phyloP scores from a whole-genome alignment of 1,139 yeast genomes.

The Lodderomyces metapsilosis region DNA sequence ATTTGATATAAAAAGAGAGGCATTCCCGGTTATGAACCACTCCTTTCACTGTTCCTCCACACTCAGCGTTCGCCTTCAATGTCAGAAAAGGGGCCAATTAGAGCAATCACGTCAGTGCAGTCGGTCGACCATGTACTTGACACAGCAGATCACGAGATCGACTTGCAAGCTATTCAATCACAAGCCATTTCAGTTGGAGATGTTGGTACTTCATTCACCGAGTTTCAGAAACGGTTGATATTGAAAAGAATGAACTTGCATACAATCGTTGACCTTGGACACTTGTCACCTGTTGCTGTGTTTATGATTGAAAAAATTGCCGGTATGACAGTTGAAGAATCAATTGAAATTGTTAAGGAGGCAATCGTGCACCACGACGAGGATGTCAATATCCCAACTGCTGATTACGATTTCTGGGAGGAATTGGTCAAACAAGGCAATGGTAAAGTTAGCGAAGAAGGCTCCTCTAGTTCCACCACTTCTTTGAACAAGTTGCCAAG shows the following conservation, averaged over 20 bases:
- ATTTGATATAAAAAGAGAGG: too few relatives aligned
- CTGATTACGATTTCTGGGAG: conserved; percentile 26
- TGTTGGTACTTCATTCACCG: conserved; percentile 23
- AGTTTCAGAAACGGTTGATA: conserved; percentile 26
- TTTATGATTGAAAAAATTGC: conserved; percentile 41
- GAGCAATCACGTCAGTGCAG: background rate
- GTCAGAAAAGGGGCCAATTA: conserved; percentile 2
- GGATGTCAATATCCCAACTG: conserved; percentile 50
- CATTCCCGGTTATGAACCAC: background rate
- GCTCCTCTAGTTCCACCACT: background rate
- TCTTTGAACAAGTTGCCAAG: background rate
- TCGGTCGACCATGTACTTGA: conserved; percentile 9
- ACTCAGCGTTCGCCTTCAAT: background rate
- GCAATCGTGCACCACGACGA: conserved; percentile 39
- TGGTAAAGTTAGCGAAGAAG: background rate
- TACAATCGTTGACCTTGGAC: conserved; percentile 23
- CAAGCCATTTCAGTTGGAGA: conserved; percentile 23
- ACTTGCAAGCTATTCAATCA: conserved; percentile 21
- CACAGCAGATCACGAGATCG: conserved; percentile 19
- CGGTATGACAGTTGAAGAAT: conserved; percentile 34
- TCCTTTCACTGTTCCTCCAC: background rate
- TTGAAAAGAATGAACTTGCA: conserved; percentile 28
- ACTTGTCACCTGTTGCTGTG: conserved; percentile 31
- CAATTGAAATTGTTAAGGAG: conserved; percentile 39
- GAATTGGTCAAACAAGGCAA: conserved; percentile 14